phyloP scores from a whole-genome alignment of 2,329 filamentous ascomycete species.

The Aspergillus nomiae region DNA sequence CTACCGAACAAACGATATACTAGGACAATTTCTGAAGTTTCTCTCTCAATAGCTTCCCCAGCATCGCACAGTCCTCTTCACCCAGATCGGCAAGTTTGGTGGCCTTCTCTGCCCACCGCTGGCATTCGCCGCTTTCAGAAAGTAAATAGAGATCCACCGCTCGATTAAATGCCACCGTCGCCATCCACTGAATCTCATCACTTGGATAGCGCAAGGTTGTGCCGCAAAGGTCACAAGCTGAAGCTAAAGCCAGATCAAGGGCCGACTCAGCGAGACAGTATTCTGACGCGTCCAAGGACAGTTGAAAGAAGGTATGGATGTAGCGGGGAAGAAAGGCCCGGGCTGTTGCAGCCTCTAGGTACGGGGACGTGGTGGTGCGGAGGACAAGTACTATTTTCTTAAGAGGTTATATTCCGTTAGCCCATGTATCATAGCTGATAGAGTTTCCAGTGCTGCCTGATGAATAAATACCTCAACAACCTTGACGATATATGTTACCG shows the following conservation, averaged over 20 bases:
- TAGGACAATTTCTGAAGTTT: slow-evolving; percentile 22
- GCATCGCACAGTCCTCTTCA: slow-evolving; percentile 20
- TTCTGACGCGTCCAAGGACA: slow-evolving; percentile 50
- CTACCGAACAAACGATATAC: too few relatives aligned
- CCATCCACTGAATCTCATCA: slow-evolving; percentile 61
- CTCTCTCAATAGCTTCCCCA: slow-evolving; percentile 28
- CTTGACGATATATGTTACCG: slow-evolving; percentile 29
- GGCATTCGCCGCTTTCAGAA: slow-evolving; percentile 33
- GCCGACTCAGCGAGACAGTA: slow-evolving; percentile 34
- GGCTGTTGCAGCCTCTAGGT: slow-evolving; percentile 7
- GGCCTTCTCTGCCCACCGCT: slow-evolving; percentile 40
- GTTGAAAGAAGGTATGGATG: slow-evolving; percentile 74
- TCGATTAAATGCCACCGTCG: slow-evolving; percentile 57
- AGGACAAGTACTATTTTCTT: slow-evolving; percentile 69
- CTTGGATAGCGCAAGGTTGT: slow-evolving; percentile 45
- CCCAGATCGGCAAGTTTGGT: slow-evolving; percentile 36
- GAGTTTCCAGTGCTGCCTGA: slow-evolving; percentile 7
- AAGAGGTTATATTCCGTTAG: not conserved
- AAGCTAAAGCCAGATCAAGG: slow-evolving; percentile 35
- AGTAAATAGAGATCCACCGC: slow-evolving; percentile 55
- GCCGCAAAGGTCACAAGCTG: slow-evolving; percentile 15
- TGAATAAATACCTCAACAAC: slow-evolving; percentile 48
- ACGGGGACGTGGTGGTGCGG: slow-evolving; percentile 57
- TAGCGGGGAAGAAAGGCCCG: slow-evolving; percentile 69
- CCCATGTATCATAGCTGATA: not conserved